Percentiles rank a stretch among this genome's conserved stretches.
Conservation (phyloP, 352 stramenopile genomes). For the Globisporangium cederbergense region DNA sequence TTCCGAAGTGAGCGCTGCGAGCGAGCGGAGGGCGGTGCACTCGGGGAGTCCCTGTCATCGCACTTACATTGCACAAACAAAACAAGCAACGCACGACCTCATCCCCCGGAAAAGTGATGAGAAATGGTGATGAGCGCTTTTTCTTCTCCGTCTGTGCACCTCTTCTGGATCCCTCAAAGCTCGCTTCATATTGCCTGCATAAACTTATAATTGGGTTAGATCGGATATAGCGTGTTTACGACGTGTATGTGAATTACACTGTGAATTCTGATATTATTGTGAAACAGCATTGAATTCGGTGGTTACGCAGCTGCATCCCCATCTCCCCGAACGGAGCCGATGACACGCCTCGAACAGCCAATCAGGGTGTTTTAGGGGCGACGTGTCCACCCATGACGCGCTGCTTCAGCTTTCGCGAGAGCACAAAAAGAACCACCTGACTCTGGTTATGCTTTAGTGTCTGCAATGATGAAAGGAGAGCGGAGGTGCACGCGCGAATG, state of each 20-base stretch:
- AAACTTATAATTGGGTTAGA: not conserved
- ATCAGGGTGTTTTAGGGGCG: conserved; percentile 5
- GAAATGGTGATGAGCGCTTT: not conserved
- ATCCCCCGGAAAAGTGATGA: too few relatives aligned
- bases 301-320: conserved; percentile 7
- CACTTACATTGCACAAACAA: conserved; percentile 2
- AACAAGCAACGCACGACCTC: too few relatives aligned
- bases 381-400: conserved; percentile 9
- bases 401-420: not conserved
- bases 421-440: conserved; percentile 6
- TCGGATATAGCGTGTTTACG: not conserved
- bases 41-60: not conserved
- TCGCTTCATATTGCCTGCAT: not conserved
- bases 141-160: not conserved
- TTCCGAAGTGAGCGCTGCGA: conserved; percentile 14
- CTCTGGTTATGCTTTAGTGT: too few relatives aligned
- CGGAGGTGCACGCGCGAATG: too few relatives aligned
- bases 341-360: conserved; percentile 8
- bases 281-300: not conserved
- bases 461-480: too few relatives aligned
- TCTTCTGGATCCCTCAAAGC: not conserved
- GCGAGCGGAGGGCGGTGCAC: not conserved
- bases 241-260: not conserved
- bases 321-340: conserved; percentile 8
- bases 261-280: not conserved